phyloP scores from a whole-genome alignment of 2,329 filamentous ascomycete species.

The Dactylellina sp. region DNA sequence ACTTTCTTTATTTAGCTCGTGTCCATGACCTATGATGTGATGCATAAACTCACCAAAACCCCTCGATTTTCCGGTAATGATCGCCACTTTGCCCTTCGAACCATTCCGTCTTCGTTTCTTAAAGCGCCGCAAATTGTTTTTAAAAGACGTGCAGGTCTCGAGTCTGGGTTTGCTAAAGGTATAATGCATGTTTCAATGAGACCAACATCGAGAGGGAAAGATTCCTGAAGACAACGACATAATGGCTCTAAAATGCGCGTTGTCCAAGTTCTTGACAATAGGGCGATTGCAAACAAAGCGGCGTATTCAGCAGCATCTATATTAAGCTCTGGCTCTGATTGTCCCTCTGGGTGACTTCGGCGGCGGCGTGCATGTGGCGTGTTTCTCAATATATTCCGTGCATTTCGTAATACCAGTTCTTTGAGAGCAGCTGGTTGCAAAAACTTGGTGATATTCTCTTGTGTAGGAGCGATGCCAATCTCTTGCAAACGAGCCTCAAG shows the following conservation, averaged over 20 bases:
- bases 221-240: conserved; percentile 62
- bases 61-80: conserved; percentile 46
- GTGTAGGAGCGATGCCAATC: conserved; percentile 63
- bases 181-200: conserved; percentile 63
- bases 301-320: conserved; percentile 64
- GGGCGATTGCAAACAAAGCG: conserved; percentile 63
- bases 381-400: conserved; percentile 83
- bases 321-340: conserved; percentile 61
- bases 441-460: conserved; percentile 61
- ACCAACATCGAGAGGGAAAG: conserved; percentile 63
- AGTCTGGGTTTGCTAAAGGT: conserved; percentile 60
- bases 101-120: conserved; percentile 70
- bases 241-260: conserved; percentile 62
- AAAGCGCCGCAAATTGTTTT: conserved; percentile 70
- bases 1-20: conserved; percentile 63
- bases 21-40: not conserved
- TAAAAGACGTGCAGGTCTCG: conserved; percentile 63
- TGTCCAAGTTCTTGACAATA: conserved; percentile 60
- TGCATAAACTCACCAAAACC: conserved; percentile 66
- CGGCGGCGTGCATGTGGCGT: conserved; percentile 68
- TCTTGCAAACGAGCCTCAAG: conserved; percentile 59
- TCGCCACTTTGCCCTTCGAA: conserved; percentile 63
- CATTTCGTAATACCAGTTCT: conserved; percentile 79
- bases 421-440: conserved; percentile 73
- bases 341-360: conserved; percentile 58